Conservation (phyloP, 2,329 filamentous ascomycete genomes). For the Diaporthe aspalathi region DNA sequence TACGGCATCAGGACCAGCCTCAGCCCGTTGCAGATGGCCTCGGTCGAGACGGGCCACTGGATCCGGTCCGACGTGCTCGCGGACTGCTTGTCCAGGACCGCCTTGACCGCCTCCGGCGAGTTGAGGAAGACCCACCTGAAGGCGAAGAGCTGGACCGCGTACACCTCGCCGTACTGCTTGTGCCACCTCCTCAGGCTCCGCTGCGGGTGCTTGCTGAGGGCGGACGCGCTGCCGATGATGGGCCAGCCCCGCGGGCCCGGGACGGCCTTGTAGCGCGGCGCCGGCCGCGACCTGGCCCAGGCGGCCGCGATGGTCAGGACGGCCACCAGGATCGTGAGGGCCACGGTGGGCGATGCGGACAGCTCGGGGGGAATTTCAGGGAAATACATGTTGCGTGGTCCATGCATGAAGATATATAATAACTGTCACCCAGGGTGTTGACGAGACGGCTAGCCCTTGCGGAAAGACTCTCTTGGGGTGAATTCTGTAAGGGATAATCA, state of each 20-base stretch:
- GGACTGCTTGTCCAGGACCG: neutral
- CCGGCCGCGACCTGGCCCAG: neutral
- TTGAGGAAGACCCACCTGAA: neutral
- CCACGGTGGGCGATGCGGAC: neutral
- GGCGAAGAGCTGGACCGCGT: neutral
- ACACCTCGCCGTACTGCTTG: neutral
- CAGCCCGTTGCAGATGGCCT: neutral
- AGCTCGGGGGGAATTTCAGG: neutral
- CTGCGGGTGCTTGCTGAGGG: neutral
- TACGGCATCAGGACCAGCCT: neutral
- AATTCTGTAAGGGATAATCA: neutral
- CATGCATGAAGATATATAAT: neutral
- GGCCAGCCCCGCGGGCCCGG: neutral
- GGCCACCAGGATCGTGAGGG: neutral
- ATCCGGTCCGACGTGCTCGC: neutral
- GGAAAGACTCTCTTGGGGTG: neutral
- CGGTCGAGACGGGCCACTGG: neutral
- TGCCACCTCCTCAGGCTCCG: neutral
- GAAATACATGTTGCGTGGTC: neutral
- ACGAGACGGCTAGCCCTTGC: neutral
- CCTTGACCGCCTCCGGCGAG: neutral
- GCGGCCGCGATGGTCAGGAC: neutral
- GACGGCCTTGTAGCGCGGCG: neutral
- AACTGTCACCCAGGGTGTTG: neutral
- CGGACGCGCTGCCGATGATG: neutral